These are phyloP conservation scores for Nidula microcarpa DNA, from an alignment of 768 basidiomycete genomes.

Conservation along the genomic window DNA sequence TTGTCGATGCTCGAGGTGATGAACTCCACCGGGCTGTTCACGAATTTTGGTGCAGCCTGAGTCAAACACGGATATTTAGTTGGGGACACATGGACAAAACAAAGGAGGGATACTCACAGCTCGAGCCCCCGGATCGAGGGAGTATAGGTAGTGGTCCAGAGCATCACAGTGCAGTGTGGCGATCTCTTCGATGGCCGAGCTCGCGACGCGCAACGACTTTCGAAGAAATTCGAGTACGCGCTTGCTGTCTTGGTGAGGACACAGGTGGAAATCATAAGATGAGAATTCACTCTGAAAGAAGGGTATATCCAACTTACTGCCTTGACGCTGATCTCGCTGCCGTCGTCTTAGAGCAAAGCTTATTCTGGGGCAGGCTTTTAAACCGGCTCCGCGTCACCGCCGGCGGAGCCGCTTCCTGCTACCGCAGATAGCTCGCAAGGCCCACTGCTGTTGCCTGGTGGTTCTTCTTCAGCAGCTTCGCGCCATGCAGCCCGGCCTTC, in stretches of 20 bases:
- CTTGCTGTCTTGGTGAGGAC: conserved; percentile 91
- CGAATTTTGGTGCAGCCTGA: conserved; percentile 91
- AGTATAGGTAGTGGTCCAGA: conserved; percentile 93
- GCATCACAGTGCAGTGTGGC: conserved; percentile 96
- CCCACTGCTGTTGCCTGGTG: conserved; percentile 96
- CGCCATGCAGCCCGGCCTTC: conserved; percentile 96
- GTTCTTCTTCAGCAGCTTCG: conserved; percentile 95
- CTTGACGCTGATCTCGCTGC: conserved; percentile 37
- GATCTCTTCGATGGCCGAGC: conserved; percentile 94
- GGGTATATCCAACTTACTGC: conserved; percentile 41
- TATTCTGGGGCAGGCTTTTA: conserved; percentile 28
- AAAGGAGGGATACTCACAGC: conserved; percentile 59
- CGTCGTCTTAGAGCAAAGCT: conserved; percentile 38
- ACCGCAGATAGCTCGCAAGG: conserved; percentile 96
- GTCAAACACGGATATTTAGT: background rate
- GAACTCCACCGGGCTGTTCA: conserved; percentile 93
- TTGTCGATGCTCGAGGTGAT: conserved; percentile 93
- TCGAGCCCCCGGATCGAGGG: conserved; percentile 89
- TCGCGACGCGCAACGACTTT: conserved; percentile 93
- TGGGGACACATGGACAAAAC: background rate
- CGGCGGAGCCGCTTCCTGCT: conserved; percentile 69
- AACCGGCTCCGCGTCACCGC: conserved; percentile 37
- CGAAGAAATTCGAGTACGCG: conserved; percentile 97
- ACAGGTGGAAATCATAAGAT: too few species aligned
- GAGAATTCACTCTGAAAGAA: background rate